Evolutionary conservation across 2,329 filamentous ascomycete species (phyloP).

Genomic region (Dactylellina cionopaga): DNA sequence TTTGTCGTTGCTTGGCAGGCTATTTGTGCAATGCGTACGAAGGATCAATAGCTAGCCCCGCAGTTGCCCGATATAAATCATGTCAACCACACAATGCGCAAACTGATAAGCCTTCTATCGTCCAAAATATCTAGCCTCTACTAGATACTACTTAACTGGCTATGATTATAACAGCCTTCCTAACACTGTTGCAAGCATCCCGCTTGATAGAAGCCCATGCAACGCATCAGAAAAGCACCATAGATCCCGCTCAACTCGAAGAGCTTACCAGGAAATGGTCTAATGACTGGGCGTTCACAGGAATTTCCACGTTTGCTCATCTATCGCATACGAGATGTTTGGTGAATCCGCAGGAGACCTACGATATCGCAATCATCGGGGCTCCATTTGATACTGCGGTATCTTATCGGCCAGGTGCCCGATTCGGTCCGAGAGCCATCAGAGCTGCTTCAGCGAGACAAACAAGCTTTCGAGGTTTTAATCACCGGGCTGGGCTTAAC

Average conservation of each 20-base stretch:
- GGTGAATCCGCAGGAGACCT: slow-evolving; percentile 71
- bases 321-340: slow-evolving; percentile 75
- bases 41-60: too few species aligned
- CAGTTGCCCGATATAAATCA: too few species aligned
- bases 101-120: not conserved
- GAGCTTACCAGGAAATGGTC: slow-evolving; percentile 36
- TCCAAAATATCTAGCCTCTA: not conserved
- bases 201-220: slow-evolving; percentile 6
- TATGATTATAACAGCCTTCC: slow-evolving; percentile 7
- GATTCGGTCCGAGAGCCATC: slow-evolving; percentile 89
- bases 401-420: slow-evolving; percentile 75
- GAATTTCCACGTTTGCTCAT: slow-evolving; percentile 80
- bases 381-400: slow-evolving; percentile 79
- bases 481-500: slow-evolving; percentile 82
- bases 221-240: slow-evolving; percentile 18
- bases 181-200: slow-evolving; percentile 13
- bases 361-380: slow-evolving; percentile 77
- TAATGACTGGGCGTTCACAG: slow-evolving; percentile 71
- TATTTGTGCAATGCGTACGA: too few species aligned
- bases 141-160: not conserved
- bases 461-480: slow-evolving; percentile 81
- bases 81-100: too few species aligned
- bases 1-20: too few species aligned
- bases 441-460: slow-evolving; percentile 84
- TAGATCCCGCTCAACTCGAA: slow-evolving; percentile 4